These are phyloP conservation scores for Penicillium coprophilum DNA, from an alignment of 495 filamentous ascomycete species.

Conservation along the genomic window DNA sequence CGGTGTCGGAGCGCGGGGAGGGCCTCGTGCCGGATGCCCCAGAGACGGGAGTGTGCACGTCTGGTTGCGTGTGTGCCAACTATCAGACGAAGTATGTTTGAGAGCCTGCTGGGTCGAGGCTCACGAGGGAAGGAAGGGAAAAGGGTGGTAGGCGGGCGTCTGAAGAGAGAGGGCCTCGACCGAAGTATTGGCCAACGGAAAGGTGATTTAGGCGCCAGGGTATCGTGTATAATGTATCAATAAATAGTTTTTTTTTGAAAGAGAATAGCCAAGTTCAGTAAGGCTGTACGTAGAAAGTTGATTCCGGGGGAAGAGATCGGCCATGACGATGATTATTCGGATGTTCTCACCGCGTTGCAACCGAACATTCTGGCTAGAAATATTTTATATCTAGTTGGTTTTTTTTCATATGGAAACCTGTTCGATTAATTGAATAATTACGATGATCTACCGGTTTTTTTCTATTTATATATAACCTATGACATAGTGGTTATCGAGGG, in stretches of 20 bases:
- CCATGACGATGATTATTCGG: conserved; percentile 14
- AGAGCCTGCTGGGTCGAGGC: conserved; percentile 27
- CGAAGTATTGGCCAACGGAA: conserved; percentile 32
- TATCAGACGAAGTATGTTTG: conserved; percentile 41
- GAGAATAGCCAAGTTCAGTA: neutral
- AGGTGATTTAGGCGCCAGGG: conserved; percentile 44
- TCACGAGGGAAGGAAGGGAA: conserved; percentile 23
- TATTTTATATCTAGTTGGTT: neutral
- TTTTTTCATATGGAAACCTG: neutral
- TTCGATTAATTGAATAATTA: no score
- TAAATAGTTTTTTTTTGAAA: neutral
- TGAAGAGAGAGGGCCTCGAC: conserved; percentile 17
- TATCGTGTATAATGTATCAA: conserved; percentile 14
- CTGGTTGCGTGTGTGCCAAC: conserved; percentile 58
- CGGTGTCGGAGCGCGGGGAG: conserved; percentile 66
- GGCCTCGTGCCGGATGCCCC: conserved; percentile 69
- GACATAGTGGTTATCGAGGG: neutral
- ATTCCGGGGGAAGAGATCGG: conserved; percentile 16
- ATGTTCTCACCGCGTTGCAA: conserved; percentile 4
- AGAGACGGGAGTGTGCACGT: conserved; percentile 60
- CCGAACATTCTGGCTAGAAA: neutral
- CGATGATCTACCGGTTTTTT: no score
- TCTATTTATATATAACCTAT: neutral
- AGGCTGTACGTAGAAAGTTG: conserved; percentile 2
- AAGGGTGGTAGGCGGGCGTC: conserved; percentile 22